A percentile compares a stretch with the other conserved stretches of the same genome.
Conservation (phyloP, 2,329 filamentous ascomycete genomes). For the Zymoseptoria ardabiliae region DNA sequence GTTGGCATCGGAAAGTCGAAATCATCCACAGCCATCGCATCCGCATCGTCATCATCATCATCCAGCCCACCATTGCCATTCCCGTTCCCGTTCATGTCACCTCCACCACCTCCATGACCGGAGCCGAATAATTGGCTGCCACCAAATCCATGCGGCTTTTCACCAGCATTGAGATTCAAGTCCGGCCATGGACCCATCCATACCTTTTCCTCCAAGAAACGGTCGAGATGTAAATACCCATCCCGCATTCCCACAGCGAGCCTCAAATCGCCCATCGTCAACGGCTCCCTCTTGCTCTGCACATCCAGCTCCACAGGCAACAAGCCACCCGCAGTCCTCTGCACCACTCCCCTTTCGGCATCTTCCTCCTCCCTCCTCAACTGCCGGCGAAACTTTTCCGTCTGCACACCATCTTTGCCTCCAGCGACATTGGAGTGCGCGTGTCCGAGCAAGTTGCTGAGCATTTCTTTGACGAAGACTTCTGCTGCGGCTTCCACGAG, state of each 20-base stretch:
- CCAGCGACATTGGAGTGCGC: constrained; percentile 48
- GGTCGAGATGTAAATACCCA: constrained; percentile 68
- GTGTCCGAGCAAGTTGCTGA: constrained; percentile 48
- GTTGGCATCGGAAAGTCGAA: constrained; percentile 21
- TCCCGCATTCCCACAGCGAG: constrained; percentile 71
- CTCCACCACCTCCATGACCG: no score
- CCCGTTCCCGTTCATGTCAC: constrained; percentile 38
- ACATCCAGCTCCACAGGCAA: constrained; percentile 75
- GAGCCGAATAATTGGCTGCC: background rate
- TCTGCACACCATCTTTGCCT: constrained; percentile 53
- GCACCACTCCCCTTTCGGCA: constrained; percentile 63
- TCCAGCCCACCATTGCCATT: constrained; percentile 34
- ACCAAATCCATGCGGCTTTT: constrained; percentile 19
- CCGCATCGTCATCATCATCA: constrained; percentile 23
- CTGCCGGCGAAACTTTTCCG: constrained; percentile 67
- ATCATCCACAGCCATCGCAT: constrained; percentile 32
- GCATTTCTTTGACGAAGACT: constrained; percentile 55
- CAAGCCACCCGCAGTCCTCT: constrained; percentile 66
- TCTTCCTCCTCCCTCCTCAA: constrained; percentile 69
- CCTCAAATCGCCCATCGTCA: constrained; percentile 72
- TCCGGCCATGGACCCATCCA: constrained; percentile 32
- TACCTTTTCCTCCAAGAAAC: constrained; percentile 63
- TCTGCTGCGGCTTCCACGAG: constrained; percentile 56
- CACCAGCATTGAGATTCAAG: constrained; percentile 9
- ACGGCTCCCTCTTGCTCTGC: constrained; percentile 60